phyloP scores from a whole-genome alignment of 441 rosid species.

The Populus hybrid region DNA sequence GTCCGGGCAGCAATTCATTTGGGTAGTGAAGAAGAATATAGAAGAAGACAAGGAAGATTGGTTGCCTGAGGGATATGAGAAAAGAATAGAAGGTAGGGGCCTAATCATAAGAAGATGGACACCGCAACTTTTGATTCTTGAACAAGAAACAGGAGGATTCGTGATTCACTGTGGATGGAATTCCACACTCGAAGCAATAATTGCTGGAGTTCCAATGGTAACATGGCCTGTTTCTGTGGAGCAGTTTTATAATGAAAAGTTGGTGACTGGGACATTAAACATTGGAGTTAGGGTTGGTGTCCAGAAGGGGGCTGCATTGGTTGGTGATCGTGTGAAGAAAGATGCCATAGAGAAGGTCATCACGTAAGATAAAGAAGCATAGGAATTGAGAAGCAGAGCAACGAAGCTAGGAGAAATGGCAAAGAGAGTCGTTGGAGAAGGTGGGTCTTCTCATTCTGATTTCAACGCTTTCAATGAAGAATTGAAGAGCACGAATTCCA shows the following conservation, averaged over 20 bases:
- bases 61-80: slow-evolving; percentile 22
- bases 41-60: neutral
- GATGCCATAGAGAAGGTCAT: slow-evolving; percentile 25
- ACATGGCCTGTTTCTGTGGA: slow-evolving; percentile 30
- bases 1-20: slow-evolving; percentile 33
- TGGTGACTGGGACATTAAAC: slow-evolving; percentile 17
- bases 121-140: slow-evolving; percentile 31
- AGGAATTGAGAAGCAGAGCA: slow-evolving; percentile 34
- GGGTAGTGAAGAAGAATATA: slow-evolving; percentile 40
- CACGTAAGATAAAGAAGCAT: slow-evolving; percentile 25
- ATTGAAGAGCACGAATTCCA: neutral
- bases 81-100: slow-evolving; percentile 19
- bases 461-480: slow-evolving; percentile 24
- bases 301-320: neutral
- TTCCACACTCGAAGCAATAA: slow-evolving; percentile 29
- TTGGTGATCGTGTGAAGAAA: slow-evolving; percentile 17
- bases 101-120: slow-evolving; percentile 34
- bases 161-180: slow-evolving; percentile 49
- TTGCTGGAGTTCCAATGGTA: slow-evolving; percentile 32
- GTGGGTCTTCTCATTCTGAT: slow-evolving; percentile 30
- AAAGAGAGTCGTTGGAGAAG: slow-evolving; percentile 30
- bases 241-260: slow-evolving; percentile 30
- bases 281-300: slow-evolving; percentile 22
- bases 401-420: slow-evolving; percentile 29
- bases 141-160: slow-evolving; percentile 33